Evolutionary conservation across 1,139 yeast species (phyloP).

Genomic region (Candida freyschussii): DNA sequence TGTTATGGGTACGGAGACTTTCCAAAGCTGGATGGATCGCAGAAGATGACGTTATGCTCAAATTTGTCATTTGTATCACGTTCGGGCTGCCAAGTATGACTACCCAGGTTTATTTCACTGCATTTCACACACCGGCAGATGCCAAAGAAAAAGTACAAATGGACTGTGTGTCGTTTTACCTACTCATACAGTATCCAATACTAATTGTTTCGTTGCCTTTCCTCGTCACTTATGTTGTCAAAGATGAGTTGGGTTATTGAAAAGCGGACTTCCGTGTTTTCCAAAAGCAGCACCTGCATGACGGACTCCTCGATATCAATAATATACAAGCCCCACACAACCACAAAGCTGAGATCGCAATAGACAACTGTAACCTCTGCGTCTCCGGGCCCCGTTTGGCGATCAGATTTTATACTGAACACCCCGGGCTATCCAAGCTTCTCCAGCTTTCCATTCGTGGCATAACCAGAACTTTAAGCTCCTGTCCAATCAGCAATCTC

Average conservation of each 20-base stretch:
- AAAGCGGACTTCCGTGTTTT: conserved; percentile 3
- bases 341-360: too few species aligned
- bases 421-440: too few species aligned
- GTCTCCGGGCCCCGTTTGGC: too few species aligned
- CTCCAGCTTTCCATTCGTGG: too few species aligned
- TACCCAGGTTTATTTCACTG: conserved; percentile 64
- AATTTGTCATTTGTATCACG: conserved; percentile 65
- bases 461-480: too few species aligned
- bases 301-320: too few species aligned
- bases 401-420: too few species aligned
- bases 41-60: conserved; percentile 49
- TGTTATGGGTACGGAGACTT: conserved; percentile 48
- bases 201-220: conserved; percentile 59
- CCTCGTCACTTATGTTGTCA: conserved; percentile 52
- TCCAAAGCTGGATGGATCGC: conserved; percentile 45
- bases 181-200: conserved; percentile 56
- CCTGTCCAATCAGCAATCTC: too few species aligned
- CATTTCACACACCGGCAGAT: conserved; percentile 61
- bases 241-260: conserved; percentile 32
- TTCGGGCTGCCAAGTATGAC: conserved; percentile 73
- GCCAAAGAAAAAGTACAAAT: conserved; percentile 57
- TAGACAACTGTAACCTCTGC: too few species aligned
- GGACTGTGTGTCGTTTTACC: conserved; percentile 63
- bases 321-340: too few species aligned
- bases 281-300: too few species aligned